Percentiles rank a stretch among this genome's conserved stretches.
Evolutionary conservation across 192 early-diverging fungal genomes (phyloP).

Genomic region (Martensiomyces pterosporus): DNA sequence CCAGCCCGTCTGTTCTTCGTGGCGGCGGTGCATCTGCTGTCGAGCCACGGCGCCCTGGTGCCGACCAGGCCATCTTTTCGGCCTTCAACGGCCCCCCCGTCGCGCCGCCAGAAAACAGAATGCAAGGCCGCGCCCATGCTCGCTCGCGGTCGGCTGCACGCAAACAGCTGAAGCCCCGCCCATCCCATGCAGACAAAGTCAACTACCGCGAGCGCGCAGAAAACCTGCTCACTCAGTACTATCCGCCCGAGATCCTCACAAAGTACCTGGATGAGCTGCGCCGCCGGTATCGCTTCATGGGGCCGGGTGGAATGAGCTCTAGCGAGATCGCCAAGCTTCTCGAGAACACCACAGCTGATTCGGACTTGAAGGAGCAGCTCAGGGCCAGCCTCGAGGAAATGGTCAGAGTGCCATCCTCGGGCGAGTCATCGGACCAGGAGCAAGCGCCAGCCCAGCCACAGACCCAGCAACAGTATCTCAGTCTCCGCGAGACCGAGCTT

Average conservation of each 20-base stretch:
- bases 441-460: conserved; percentile 19
- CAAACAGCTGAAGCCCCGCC: conserved; percentile 25
- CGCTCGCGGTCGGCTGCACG: conserved; percentile 19
- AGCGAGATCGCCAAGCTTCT: conserved; percentile 38
- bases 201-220: conserved; percentile 48
- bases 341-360: conserved; percentile 28
- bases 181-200: conserved; percentile 28
- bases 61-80: conserved; percentile 17
- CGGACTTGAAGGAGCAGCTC: conserved; percentile 44
- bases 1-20: conserved; percentile 27
- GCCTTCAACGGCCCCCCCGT: conserved; percentile 45
- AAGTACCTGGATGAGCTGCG: conserved; percentile 49
- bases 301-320: conserved; percentile 38
- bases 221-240: conserved; percentile 46
- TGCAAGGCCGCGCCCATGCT: conserved; percentile 6
- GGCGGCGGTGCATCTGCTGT: conserved; percentile 23
- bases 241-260: conserved; percentile 29
- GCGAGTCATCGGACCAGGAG: conserved; percentile 36
- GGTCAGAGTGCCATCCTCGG: conserved; percentile 15
- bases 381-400: conserved; percentile 44
- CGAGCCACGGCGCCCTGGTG: not conserved
- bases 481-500: conserved; percentile 46
- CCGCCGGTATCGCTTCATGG: conserved; percentile 46
- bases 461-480: conserved; percentile 34
- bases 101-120: conserved; percentile 33